Evolutionary conservation across 2,329 filamentous ascomycete species (phyloP), one percentile per base, ranked within the genome.

Genomic region (Penicillium sp.): DNA sequence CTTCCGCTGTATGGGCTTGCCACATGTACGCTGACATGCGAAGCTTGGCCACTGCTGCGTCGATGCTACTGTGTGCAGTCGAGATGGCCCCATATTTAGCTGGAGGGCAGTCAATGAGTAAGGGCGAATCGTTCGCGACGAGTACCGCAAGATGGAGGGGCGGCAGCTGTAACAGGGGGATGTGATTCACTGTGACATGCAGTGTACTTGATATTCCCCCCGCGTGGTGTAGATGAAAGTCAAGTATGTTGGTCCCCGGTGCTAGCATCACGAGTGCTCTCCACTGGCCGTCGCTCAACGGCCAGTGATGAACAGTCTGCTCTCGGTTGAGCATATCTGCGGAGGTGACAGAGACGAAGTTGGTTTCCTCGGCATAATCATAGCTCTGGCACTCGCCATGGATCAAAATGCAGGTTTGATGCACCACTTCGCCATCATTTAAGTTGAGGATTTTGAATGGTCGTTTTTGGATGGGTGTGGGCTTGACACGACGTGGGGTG

Each of bases 11-110:
- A 30, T 59, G 35, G 29, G 61, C 61, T 34, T 64, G 61, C 61
- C 61, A 64, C 60, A 64, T 64, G 39, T 64, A 64, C 11, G 61
- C 61, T 1, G 61, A 55, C 53, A 61, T 60, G 32, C 61, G 56
- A 29, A 64, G 47, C 27, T 64, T 64, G 29, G 60, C 42, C 30
- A 64, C 58, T 26, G 59, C 61, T 1, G 61, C 57, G 27, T 62
- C 56, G 11, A 64, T 47, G 32, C 53, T 43, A 16, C 49, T 55
- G 30, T 64, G 61, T 1, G 56, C 52, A 16, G 46, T 55, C 2
- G 61, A 60, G n/a, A 62, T 59, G n/a, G 38, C 47, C 0, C 60
- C 54, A 8, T 47, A 51, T 32, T 61, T 64, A 32, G 53, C 39
- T 3, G 56, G 56, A 4, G 61, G 61, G 35, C 61, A 64, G 26